Percentiles rank a stretch among this genome's conserved stretches.
Evolutionary conservation across 2,329 filamentous ascomycete genomes (phyloP).

Genomic region (Fusarium tuaranense): DNA sequence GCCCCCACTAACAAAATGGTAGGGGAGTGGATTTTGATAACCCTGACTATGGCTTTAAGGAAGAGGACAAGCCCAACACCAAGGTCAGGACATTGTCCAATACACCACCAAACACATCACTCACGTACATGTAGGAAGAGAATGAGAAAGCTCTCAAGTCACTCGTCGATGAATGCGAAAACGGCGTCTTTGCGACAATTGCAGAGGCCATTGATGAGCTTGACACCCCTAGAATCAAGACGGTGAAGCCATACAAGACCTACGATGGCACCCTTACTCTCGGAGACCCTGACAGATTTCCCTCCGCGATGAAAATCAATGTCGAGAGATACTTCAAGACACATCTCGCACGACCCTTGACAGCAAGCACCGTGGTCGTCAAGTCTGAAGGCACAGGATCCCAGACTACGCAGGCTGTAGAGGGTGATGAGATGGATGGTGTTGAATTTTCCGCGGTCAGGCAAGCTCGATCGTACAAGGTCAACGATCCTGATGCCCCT

Average conservation of each 20-base stretch:
- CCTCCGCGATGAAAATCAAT: constrained; percentile 82
- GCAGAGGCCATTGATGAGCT: constrained; percentile 87
- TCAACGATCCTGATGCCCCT: constrained; percentile 78
- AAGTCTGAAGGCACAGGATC: constrained; percentile 60
- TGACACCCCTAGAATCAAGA: constrained; percentile 80
- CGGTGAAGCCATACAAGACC: constrained; percentile 78
- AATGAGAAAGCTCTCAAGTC: constrained; percentile 78
- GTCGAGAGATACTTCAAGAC: constrained; percentile 93
- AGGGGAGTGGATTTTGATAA: constrained; percentile 96
- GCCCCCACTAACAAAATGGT: constrained; percentile 29
- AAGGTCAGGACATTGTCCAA: constrained; percentile 68
- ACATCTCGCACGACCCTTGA: constrained; percentile 78
- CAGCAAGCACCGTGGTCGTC: constrained; percentile 81
- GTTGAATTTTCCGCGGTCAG: constrained; percentile 77
- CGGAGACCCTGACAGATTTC: constrained; percentile 79
- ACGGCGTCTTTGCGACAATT: constrained; percentile 84
- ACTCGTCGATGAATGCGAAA: constrained; percentile 74
- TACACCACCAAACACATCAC: neutral
- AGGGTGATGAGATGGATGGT: constrained; percentile 61
- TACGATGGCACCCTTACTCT: constrained; percentile 86
- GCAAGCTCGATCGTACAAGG: constrained; percentile 81
- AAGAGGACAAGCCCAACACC: constrained; percentile 80
- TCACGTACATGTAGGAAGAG: constrained; percentile 50
- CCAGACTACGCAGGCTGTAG: constrained; percentile 64
- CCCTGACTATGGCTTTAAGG: constrained; percentile 87